These are phyloP conservation scores for Phytophthora fragariae DNA, from an alignment of 352 stramenopile genomes.

Conservation along the genomic window DNA sequence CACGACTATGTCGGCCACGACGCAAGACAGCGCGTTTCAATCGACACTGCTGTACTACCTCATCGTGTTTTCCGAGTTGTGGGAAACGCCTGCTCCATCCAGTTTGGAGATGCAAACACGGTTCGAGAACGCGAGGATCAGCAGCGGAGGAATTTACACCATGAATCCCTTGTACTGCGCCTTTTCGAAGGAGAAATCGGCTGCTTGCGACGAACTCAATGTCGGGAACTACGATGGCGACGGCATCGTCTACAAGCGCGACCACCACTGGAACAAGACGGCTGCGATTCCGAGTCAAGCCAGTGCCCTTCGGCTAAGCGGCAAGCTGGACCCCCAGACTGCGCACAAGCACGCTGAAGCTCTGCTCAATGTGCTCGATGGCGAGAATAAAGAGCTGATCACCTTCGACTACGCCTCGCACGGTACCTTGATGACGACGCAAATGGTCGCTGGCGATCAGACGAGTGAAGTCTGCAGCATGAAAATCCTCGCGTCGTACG, in stretches of 20 bases:
- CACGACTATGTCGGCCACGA: neutral
- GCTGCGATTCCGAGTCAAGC: constrained; percentile 41
- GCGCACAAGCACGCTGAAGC: constrained; percentile 49
- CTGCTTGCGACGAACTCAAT: constrained; percentile 22
- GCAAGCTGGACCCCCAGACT: constrained; percentile 52
- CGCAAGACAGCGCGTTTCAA: constrained; percentile 22
- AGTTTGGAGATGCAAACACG: neutral
- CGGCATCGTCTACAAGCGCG: constrained; percentile 48
- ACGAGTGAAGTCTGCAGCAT: constrained; percentile 40
- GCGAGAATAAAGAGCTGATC: constrained; percentile 44
- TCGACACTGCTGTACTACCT: constrained; percentile 52
- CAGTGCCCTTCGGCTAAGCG: constrained; percentile 53
- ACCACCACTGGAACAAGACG: constrained; percentile 58
- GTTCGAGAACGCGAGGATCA: constrained; percentile 26
- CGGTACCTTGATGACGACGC: constrained; percentile 5
- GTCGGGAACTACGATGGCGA: constrained; percentile 15
- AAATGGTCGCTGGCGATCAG: constrained; percentile 20
- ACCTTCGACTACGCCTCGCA: constrained; percentile 52
- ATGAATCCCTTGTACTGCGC: neutral
- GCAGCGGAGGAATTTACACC: constrained; percentile 12
- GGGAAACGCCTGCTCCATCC: constrained; percentile 35
- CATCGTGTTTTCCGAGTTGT: constrained; percentile 55
- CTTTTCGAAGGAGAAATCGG: no score
- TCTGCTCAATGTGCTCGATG: constrained; percentile 36
- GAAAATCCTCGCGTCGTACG: constrained; percentile 43